phyloP scores from a whole-genome alignment of 2,329 filamentous ascomycete species.

The Pyricularia sp. region DNA sequence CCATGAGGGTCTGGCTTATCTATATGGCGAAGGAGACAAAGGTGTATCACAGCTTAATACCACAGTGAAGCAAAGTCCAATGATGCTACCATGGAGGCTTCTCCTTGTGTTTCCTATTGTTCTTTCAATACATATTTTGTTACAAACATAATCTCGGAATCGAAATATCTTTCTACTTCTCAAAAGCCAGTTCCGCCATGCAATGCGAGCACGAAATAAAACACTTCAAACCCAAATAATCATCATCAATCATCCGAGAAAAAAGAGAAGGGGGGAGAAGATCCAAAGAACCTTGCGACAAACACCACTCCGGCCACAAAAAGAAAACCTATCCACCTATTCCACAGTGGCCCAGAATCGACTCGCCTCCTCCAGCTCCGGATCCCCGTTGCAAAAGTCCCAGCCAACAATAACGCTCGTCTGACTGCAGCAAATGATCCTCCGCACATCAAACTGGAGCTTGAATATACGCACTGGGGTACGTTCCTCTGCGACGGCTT shows the following conservation, averaged over 20 bases:
- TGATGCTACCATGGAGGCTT: background rate
- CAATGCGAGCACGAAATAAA: background rate
- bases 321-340: slow-evolving; percentile 15
- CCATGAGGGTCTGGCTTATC: background rate
- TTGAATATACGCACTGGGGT: slow-evolving; percentile 73
- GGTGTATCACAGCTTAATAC: background rate
- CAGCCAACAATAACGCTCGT: slow-evolving; percentile 88
- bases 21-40: background rate
- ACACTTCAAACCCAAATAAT: background rate
- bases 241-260: background rate
- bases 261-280: background rate
- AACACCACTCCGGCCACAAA: background rate
- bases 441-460: slow-evolving; percentile 85
- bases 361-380: slow-evolving; percentile 67
- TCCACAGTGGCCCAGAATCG: slow-evolving; percentile 65
- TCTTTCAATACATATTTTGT: background rate
- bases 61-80: background rate
- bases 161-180: background rate
- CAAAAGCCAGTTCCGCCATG: background rate
- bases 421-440: slow-evolving; percentile 92
- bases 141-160: background rate
- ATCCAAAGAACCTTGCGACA: background rate
- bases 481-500: slow-evolving; percentile 25
- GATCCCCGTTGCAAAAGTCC: slow-evolving; percentile 90
- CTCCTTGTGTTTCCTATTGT: background rate